phyloP scores from a whole-genome alignment of 768 basidiomycete genomes.

The Suillus decipiens region DNA sequence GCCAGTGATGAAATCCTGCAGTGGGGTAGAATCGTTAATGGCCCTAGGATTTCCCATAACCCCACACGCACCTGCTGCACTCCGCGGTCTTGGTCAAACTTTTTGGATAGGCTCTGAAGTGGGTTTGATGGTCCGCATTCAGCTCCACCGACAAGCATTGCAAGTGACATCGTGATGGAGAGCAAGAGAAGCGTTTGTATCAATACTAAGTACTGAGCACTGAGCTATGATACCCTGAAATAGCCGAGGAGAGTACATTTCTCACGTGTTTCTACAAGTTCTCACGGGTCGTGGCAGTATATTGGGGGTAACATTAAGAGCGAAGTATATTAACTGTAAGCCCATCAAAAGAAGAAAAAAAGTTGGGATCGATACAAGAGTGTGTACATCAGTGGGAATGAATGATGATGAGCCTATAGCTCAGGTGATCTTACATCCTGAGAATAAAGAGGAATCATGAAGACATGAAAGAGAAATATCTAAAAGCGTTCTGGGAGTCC shows the following conservation, averaged over 20 bases:
- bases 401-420: constrained; percentile 6
- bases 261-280: constrained; percentile 6
- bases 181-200: constrained; percentile 3
- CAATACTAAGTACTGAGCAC: no score
- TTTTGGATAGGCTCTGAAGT: constrained; percentile 75
- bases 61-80: constrained; percentile 61
- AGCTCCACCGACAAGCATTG: constrained; percentile 72
- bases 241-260: neutral
- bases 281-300: constrained; percentile 3
- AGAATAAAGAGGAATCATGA: constrained; percentile 4
- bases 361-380: neutral
- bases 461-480: neutral
- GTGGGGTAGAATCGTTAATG: constrained; percentile 5
- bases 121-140: constrained; percentile 90
- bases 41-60: neutral
- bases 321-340: constrained; percentile 4
- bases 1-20: constrained; percentile 70
- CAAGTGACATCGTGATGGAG: constrained; percentile 62
- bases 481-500: neutral
- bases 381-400: constrained; percentile 5
- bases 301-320: constrained; percentile 2
- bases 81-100: constrained; percentile 78
- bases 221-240: neutral
- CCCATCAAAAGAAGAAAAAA: neutral
- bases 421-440: constrained; percentile 6